A percentile compares a stretch with the other conserved stretches of the same genome.
Evolutionary conservation across 2,329 filamentous ascomycete genomes (phyloP).

Genomic region (Lachnellula occidentalis): DNA sequence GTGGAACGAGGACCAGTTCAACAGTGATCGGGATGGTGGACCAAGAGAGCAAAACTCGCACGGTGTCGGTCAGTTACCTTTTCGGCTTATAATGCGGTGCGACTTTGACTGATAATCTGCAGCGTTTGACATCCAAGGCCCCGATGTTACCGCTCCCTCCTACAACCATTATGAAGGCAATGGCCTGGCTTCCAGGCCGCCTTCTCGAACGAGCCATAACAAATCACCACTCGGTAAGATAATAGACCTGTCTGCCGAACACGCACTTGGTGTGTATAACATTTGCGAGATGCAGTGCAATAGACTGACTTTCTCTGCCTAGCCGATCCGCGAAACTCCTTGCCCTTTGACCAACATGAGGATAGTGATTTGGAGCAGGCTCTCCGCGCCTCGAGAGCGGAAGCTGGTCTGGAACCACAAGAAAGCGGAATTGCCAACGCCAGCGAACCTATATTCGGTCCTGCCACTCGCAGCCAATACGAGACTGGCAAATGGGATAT

Average conservation of each 20-base stretch:
- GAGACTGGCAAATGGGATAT: constrained; percentile 54
- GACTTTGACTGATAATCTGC: constrained; percentile 6
- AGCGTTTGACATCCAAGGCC: constrained; percentile 53
- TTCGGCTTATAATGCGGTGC: not conserved
- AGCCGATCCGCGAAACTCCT: constrained; percentile 34
- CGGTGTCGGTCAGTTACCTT: constrained; percentile 39
- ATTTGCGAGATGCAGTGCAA: not conserved
- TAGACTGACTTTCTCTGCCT: constrained; percentile 1
- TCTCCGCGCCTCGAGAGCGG: constrained; percentile 49
- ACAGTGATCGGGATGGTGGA: constrained; percentile 47
- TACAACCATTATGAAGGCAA: constrained; percentile 36
- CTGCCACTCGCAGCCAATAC: constrained; percentile 51
- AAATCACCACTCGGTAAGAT: constrained; percentile 51
- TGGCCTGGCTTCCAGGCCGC: constrained; percentile 46
- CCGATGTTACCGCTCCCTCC: constrained; percentile 38
- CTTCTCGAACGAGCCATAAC: constrained; percentile 50
- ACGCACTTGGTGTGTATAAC: constrained; percentile 37
- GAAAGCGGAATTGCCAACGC: constrained; percentile 43
- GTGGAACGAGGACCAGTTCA: constrained; percentile 53
- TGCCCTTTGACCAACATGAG: constrained; percentile 26
- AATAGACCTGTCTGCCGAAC: constrained; percentile 42
- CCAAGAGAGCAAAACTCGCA: constrained; percentile 30
- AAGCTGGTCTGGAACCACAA: constrained; percentile 44
- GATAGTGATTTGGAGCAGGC: constrained; percentile 53
- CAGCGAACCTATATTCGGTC: constrained; percentile 49